Percentiles rank a stretch among this genome's conserved stretches.
These are phyloP conservation scores for Diaporthe velutina DNA, from an alignment of 2,329 filamentous ascomycete genomes.

Conservation along the genomic window DNA sequence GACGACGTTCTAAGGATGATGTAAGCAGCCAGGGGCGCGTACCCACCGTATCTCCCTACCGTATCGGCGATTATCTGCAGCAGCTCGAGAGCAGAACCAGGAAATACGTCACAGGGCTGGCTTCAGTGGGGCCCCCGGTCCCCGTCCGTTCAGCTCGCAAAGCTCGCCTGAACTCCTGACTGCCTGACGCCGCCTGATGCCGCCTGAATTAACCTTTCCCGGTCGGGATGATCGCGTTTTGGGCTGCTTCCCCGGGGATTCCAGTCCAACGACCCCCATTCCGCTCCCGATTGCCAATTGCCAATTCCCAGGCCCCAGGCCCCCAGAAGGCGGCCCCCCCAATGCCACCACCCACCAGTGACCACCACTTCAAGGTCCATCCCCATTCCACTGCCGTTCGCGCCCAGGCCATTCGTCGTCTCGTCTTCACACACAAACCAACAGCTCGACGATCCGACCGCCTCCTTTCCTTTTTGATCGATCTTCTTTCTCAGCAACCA, in stretches of 20 bases:
- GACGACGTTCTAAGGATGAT: slow-evolving; percentile 1
- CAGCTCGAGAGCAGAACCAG: no score
- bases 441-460: slow-evolving; percentile 11
- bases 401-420: slow-evolving; percentile 7
- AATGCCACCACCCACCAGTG: background rate
- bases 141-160: slow-evolving; percentile 12
- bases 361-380: slow-evolving; percentile 1
- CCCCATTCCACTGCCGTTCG: slow-evolving; percentile 7
- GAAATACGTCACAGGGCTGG: slow-evolving; percentile 28
- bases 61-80: background rate
- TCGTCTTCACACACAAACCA: background rate
- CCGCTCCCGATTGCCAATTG: slow-evolving; percentile 3
- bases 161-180: background rate
- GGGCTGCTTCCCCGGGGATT: slow-evolving; percentile 21
- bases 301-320: background rate
- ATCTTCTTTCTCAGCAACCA: slow-evolving; percentile 38
- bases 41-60: slow-evolving; percentile 9
- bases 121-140: background rate
- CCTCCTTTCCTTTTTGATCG: slow-evolving; percentile 25
- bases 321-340: background rate
- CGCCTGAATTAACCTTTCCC: slow-evolving; percentile 9
- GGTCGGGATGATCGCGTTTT: slow-evolving; percentile 29
- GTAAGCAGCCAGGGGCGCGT: background rate
- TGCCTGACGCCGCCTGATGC: slow-evolving; percentile 12
- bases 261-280: slow-evolving; percentile 16